A percentile compares a stretch with the other conserved stretches of the same genome.
phyloP scores from a whole-genome alignment of 345 rosid species.

The Balakata baccata region DNA sequence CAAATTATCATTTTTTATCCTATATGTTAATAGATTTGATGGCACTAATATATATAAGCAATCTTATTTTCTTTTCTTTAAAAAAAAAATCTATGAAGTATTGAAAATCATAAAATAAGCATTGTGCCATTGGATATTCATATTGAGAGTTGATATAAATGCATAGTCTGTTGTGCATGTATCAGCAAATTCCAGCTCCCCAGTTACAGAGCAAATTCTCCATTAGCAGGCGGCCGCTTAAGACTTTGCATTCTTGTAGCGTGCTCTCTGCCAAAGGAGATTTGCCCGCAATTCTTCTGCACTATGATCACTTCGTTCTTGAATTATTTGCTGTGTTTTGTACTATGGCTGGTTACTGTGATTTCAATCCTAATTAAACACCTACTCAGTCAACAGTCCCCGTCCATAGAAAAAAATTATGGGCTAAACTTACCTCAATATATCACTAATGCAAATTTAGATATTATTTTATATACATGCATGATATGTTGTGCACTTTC shows the following conservation, averaged over 20 bases:
- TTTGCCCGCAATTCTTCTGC: conserved; percentile 40
- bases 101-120: neutral
- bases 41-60: neutral
- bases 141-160: neutral
- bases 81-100: neutral
- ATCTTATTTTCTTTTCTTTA: too few species aligned
- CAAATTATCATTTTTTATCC: neutral
- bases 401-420: too few species aligned
- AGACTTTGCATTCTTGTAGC: neutral
- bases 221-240: conserved; percentile 11
- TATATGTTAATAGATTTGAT: neutral
- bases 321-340: too few species aligned
- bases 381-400: too few species aligned
- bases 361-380: too few species aligned
- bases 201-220: conserved; percentile 8
- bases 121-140: neutral
- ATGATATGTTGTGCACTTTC: too few species aligned
- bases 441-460: too few species aligned
- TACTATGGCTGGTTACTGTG: too few species aligned
- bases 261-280: conserved; percentile 49
- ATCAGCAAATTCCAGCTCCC: neutral
- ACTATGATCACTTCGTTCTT: conserved; percentile 6
- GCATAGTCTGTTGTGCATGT: neutral
- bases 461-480: too few species aligned
- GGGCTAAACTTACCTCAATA: too few species aligned